phyloP scores from a whole-genome alignment of 1,284 basidiomycete species.

The Marasmius tenuissimus region DNA sequence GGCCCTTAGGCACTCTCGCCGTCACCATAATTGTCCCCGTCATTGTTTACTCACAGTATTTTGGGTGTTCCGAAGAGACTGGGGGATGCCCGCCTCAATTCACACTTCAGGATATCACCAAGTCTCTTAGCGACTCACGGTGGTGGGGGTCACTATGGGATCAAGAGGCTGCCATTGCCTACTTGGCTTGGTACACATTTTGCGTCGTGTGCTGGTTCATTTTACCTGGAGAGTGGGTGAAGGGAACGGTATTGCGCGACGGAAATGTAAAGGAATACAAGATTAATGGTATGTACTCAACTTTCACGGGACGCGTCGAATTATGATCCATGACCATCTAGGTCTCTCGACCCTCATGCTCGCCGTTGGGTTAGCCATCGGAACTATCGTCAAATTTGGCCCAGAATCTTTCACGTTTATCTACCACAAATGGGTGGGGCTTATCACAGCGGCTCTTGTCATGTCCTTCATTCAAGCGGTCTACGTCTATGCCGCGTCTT shows the following conservation, averaged over 20 bases:
- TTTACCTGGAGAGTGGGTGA: conserved; percentile 84
- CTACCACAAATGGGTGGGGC: conserved; percentile 90
- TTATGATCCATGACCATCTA: conserved; percentile 27
- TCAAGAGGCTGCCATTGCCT: conserved; percentile 71
- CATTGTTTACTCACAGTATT: conserved; percentile 80
- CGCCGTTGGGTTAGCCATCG: conserved; percentile 67
- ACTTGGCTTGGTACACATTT: conserved; percentile 90
- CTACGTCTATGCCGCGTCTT: conserved; percentile 76
- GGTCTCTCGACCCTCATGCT: conserved; percentile 88
- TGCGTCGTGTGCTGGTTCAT: conserved; percentile 81
- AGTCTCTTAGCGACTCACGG: conserved; percentile 38
- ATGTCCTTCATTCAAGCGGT: conserved; percentile 79
- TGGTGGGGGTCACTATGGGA: conserved; percentile 84
- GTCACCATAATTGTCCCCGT: conserved; percentile 76
- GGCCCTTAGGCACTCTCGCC: conserved; percentile 76
- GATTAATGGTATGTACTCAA: conserved; percentile 78
- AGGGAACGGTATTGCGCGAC: conserved; percentile 78
- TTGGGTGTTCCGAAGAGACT: conserved; percentile 77
- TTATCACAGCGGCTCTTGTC: conserved; percentile 80
- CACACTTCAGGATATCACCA: conserved; percentile 34
- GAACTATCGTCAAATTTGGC: conserved; percentile 73
- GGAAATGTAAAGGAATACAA: conserved; percentile 85
- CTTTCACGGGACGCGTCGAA: not conserved
- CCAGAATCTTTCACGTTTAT: conserved; percentile 83
- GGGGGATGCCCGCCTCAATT: conserved; percentile 71